Conservation (phyloP, 2,329 filamentous ascomycete genomes). For the Zalaria sp. region DNA sequence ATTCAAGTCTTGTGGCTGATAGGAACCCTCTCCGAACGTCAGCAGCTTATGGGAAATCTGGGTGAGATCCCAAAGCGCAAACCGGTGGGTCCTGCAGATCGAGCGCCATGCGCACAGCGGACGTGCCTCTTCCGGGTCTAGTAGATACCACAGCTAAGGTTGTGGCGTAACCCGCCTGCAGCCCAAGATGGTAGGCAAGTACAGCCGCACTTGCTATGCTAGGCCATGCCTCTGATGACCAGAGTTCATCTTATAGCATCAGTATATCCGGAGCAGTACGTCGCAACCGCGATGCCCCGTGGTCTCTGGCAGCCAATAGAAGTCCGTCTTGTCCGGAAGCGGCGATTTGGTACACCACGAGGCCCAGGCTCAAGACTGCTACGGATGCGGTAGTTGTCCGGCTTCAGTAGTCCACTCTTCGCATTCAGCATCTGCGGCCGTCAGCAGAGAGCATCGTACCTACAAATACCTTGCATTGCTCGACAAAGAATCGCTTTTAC, state of each 20-base stretch:
- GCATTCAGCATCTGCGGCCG: conserved; percentile 3
- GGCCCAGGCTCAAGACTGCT: conserved; percentile 2
- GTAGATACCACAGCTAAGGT: conserved; percentile 3
- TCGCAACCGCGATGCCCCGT: not conserved
- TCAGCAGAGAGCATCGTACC: not conserved
- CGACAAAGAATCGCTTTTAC: conserved; percentile 4
- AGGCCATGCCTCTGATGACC: not conserved
- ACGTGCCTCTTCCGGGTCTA: not conserved
- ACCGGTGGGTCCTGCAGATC: conserved; percentile 7
- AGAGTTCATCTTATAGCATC: no score
- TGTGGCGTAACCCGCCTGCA: conserved; percentile 2
- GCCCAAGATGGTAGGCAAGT: not conserved
- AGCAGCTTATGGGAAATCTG: not conserved
- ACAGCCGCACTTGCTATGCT: not conserved
- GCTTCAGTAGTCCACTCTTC: conserved; percentile 4
- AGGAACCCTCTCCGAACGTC: not conserved
- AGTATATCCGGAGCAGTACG: no score
- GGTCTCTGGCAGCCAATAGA: not conserved
- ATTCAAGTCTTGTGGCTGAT: not conserved
- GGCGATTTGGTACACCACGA: conserved; percentile 1
- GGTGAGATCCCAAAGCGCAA: conserved; percentile 1
- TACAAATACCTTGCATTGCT: conserved; percentile 5
- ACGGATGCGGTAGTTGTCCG: conserved; percentile 6
- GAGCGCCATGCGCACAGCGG: conserved; percentile 1
- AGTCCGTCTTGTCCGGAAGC: conserved; percentile 1